Evolutionary conservation across 139 green algal genomes (phyloP), one percentile per base, ranked within the genome.

Genomic region (Medakamo hakoo): DNA sequence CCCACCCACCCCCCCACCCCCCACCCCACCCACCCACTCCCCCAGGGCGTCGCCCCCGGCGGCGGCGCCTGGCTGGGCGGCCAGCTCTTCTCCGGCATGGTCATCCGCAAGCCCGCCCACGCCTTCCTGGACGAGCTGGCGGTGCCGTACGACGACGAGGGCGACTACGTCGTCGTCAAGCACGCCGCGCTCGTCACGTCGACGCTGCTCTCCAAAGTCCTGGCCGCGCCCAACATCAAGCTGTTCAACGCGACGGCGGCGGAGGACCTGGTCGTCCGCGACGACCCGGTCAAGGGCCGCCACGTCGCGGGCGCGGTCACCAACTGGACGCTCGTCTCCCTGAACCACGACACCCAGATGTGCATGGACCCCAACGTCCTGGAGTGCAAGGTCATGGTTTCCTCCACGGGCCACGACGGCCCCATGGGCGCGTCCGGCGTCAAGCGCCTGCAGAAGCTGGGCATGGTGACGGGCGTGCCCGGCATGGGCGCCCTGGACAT

Each of bases 401-500:
- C 76, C 2, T 87, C 82, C 21, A 94, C 84, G 57, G 91, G 91
- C 55, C 91, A 98, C 69, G 91, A 98, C 69, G 91, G 91, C 49
- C 91, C 91, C 68, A 93, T 98, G 76, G 91, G 91, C 57, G 91
- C 91, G 27, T 78, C 68, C 20, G 40, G 40, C 16, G 90, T 98
- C 19, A 97, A 97, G 82, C 76, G 91, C 57, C 75, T 98, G 65
- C 75, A 83, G 4, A 73, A 71, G 59, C 67, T 98, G 62, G 91
- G 91, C 67, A 88, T 98, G 81, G 74, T 97, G 22, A 70, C 76
- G 16, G 64, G 65, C 2, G 71, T 82, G 18, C 86, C 83, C 22
- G 91, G 91, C 65, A 98, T 98, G 91, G 81, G 75, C 26, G 93
- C 91, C 24, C 79, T 98, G 67, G 91, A 98, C 84, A 98, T 98